Evolutionary conservation across 768 basidiomycete genomes (phyloP), one percentile per base, ranked within the genome.

Genomic region (Macrocybe gigantea): DNA sequence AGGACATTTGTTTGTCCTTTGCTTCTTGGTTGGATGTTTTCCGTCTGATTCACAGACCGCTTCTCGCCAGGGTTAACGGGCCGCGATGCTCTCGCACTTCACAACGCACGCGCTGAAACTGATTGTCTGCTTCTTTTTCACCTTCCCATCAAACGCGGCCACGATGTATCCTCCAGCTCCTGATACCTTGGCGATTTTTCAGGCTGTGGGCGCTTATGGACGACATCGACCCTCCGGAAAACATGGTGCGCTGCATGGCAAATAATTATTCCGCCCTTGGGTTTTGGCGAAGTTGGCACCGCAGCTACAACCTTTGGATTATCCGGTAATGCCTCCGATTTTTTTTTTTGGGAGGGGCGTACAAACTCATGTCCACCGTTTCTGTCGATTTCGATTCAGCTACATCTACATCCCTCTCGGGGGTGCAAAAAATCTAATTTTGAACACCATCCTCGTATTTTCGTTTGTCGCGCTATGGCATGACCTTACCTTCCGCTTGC

Each of bases 381-480:
- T 39, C 43, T 13, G 47, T 40, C 12, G 29, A 33, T 30, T n/a
- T 12, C 31, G 40, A 10, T 9, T 40, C 55, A 96, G 93, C 47
- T 98, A 97, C 60, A 89, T 98, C 48, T 97, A 98, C 65, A 71
- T 98, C 11, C 95, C 96, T 0, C 70, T 98, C 11, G 95, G 93
- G 11, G 96, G 94, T 2, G 62, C 77, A 5, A 63, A 67, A 22
- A 68, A 69, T 48, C 54, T 66, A 10, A 56, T 83, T 5, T 42
- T 86, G 15, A 85, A 94, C 37, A 88, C 81, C 0, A 52, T 84
- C 7, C 66, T 95, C 36, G 80, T 95, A 13, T 98, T 97, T 72
- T 88, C 95, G 0, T 98, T 99, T 58, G 94, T 97, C 15, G 95
- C 96, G 0, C 68, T 99, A 13, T 99, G 95, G 95, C 96, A 99